Evolutionary conservation across 2,329 filamentous ascomycete species (phyloP).

Genomic region (Verticillium tricorpus): DNA sequence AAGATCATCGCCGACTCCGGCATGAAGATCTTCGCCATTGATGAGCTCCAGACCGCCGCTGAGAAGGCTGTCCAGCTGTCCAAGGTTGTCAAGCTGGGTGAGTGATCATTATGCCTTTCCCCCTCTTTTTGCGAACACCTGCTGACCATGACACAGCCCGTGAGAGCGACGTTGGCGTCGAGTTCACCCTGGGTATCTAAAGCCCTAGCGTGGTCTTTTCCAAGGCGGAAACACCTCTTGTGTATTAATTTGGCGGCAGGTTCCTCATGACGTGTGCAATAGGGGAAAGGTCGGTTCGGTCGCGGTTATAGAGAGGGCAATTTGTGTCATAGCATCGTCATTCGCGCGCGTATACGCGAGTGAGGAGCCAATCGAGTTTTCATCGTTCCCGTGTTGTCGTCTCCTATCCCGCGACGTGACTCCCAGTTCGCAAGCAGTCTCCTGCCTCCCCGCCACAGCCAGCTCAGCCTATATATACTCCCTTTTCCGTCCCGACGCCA

Average conservation of each 20-base stretch:
- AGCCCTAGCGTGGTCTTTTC: constrained; percentile 14
- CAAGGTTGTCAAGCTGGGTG: constrained; percentile 90
- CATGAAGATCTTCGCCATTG: constrained; percentile 99
- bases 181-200: constrained; percentile 93
- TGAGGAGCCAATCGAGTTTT: constrained; percentile 2
- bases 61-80: constrained; percentile 99
- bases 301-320: constrained; percentile 4
- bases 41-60: constrained; percentile 93
- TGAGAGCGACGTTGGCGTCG: constrained; percentile 94
- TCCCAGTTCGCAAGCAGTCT: too few relatives aligned
- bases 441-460: too few relatives aligned
- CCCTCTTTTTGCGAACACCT: constrained; percentile 3
- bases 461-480: not conserved
- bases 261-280: constrained; percentile 4
- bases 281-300: not conserved
- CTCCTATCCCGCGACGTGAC: not conserved
- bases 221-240: constrained; percentile 8
- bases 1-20: constrained; percentile 93
- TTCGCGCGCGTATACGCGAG: not conserved
- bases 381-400: not conserved
- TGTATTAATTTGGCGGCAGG: constrained; percentile 13
- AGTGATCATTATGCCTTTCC: not conserved
- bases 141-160: constrained; percentile 52
- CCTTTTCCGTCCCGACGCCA: too few relatives aligned
- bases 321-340: constrained; percentile 2